Evolutionary conservation across 495 filamentous ascomycete species (phyloP).

Genomic region (Daldinia vernicosa): DNA sequence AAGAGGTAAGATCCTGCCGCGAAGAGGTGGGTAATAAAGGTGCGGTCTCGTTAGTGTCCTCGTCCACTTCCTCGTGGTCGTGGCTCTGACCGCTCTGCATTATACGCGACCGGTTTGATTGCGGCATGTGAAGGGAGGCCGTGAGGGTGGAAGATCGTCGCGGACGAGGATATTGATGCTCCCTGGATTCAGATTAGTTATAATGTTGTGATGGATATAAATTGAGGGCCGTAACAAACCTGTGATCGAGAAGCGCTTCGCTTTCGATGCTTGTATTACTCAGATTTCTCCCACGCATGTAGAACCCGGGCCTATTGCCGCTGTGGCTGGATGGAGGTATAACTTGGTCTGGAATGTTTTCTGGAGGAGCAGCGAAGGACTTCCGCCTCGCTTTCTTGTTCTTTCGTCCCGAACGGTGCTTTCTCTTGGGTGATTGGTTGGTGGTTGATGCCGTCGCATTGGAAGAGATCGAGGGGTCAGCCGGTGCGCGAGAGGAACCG

Average conservation of each 20-base stretch:
- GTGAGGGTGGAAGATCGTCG: slow-evolving; percentile 65
- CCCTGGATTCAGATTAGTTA: slow-evolving; percentile 55
- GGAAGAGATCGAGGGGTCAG: slow-evolving; percentile 27
- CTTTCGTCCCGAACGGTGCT: slow-evolving; percentile 59
- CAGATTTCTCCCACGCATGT: slow-evolving; percentile 65
- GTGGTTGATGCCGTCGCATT: slow-evolving; percentile 33
- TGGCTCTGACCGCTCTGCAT: slow-evolving; percentile 46
- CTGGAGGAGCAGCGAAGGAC: slow-evolving; percentile 66
- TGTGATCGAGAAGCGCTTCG: slow-evolving; percentile 80
- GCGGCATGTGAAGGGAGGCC: slow-evolving; percentile 49
- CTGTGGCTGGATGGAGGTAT: slow-evolving; percentile 49
- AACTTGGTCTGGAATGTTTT: slow-evolving; percentile 54
- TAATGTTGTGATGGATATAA: not conserved
- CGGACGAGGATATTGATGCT: slow-evolving; percentile 74
- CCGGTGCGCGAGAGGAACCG: slow-evolving; percentile 31
- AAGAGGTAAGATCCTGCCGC: slow-evolving; percentile 35
- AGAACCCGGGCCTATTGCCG: slow-evolving; percentile 60
- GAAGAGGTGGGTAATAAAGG: slow-evolving; percentile 61
- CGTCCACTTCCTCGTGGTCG: slow-evolving; percentile 54
- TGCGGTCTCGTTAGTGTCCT: slow-evolving; percentile 63
- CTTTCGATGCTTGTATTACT: slow-evolving; percentile 87
- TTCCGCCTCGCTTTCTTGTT: slow-evolving; percentile 69
- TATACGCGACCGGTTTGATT: slow-evolving; percentile 49
- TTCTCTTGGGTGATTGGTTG: slow-evolving; percentile 47
- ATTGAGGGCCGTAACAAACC: slow-evolving; percentile 57